Base-by-base conservation (phyloP, 345 rosid genomes). In the Citrus reticulata region DNA sequence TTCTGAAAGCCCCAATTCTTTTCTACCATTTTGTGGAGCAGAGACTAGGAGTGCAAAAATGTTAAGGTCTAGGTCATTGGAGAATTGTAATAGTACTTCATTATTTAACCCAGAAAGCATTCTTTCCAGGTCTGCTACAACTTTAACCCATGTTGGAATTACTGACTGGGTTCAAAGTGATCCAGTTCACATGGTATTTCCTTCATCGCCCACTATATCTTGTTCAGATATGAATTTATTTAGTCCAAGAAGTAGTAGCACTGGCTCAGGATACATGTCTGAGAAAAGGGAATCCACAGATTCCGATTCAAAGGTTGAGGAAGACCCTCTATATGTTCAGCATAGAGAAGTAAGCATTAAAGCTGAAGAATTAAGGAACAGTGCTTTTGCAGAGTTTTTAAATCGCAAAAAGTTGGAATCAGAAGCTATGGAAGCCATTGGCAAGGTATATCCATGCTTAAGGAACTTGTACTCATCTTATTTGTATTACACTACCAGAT, bases 361-460 rank as follows among this genome's bases (percentile, higher is more conserved):
- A 81, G 87, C 71, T 58, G 84, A 84, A 73, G 70, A 72, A 72
- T 79, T 83, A 34, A 87, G 76, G 59, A 74, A 70, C 30, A 77
- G 70, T 80, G 85, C 91, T 46, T 73, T 67, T 77, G 70, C 59
- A 61, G 90, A 87, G 80, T 51, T 81, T 24, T 64, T 83, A 66
- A 81, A 63, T 75, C 6, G 86, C 76, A 71, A 60, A 81, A 85
- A 42, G 46, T 51, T 83, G 85, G 97, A 92, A 81, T 49, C 35
- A 14, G 81, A 87, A 63, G 89, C 89, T 80, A 39, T 87, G 62
- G 83, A 88, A 85, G 84, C 85, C 54, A 73, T 85, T 73, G 67
- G 83, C 74, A 91, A 84, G 97, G 94, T 92, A 83, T 59, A 68
- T 65, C 62, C 42, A 65, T 14, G 59, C 55, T 57, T 55, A 49